A percentile compares a stretch with the other conserved stretches of the same genome.
phyloP scores from a whole-genome alignment of 176 grass and related monocot genomes.

The Aechmea fasciata region DNA sequence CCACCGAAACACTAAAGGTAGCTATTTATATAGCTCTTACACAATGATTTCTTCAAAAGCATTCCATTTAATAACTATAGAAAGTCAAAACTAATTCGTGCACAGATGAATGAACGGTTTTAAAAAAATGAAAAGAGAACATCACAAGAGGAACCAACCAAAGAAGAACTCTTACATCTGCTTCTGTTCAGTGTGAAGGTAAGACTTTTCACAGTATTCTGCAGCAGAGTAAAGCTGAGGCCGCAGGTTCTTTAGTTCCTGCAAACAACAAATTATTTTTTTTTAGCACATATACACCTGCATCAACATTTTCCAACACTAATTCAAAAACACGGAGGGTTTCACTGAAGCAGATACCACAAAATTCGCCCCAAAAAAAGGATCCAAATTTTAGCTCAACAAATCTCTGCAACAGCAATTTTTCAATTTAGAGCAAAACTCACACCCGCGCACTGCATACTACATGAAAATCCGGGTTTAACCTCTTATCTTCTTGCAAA shows the following conservation, averaged over 20 bases:
- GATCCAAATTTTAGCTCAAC: not conserved
- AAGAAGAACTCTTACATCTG: conserved; percentile 42
- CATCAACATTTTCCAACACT: conserved; percentile 9
- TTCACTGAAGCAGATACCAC: not conserved
- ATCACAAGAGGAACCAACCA: conserved; percentile 4
- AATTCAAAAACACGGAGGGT: conserved; percentile 1
- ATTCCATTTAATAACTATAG: no score
- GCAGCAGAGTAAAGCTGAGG: conserved; percentile 90
- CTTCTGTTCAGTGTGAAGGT: conserved; percentile 83
- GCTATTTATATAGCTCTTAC: no score
- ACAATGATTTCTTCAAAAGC: no score
- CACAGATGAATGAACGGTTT: not conserved
- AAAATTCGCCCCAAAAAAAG: not conserved
- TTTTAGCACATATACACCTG: conserved; percentile 3
- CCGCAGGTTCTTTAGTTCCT: conserved; percentile 98
- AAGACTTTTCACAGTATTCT: conserved; percentile 96
- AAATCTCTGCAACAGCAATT: no score
- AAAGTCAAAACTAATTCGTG: no score
- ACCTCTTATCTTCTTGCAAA: no score
- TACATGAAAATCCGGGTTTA: no score
- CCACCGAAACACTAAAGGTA: no score
- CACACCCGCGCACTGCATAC: no score
- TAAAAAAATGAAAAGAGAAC: conserved; percentile 10
- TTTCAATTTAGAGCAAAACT: no score
- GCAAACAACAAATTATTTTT: conserved; percentile 7